Conservation (phyloP, 305 asterid genomes). For the Plantago coronopus region DNA sequence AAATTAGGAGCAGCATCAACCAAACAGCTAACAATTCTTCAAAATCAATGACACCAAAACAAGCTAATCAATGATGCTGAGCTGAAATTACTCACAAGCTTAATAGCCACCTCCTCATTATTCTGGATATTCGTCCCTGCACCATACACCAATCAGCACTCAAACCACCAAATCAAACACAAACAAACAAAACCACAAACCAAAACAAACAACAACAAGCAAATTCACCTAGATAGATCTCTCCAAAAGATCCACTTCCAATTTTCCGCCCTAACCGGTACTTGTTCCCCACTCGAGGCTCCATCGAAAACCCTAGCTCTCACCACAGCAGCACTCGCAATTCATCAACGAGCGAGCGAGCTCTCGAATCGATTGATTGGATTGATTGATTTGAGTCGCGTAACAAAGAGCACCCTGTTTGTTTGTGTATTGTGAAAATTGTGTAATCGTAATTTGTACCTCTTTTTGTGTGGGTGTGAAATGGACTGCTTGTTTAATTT, state of each 20-base stretch:
- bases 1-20: too few species aligned
- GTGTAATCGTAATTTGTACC: too few species aligned
- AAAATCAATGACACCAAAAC: neutral
- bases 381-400: too few species aligned
- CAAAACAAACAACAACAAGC: neutral
- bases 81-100: slow-evolving; percentile 54
- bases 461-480: neutral
- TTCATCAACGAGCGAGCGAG: slow-evolving; percentile 24
- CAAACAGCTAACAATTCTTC: neutral
- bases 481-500: neutral
- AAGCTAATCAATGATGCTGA: neutral
- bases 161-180: slow-evolving; percentile 15
- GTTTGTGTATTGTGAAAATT: too few species aligned
- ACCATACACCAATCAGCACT: slow-evolving; percentile 23
- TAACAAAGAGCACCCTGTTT: too few species aligned
- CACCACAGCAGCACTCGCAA: slow-evolving; percentile 23
- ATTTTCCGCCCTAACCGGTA: slow-evolving; percentile 81
- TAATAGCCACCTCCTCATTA: slow-evolving; percentile 76
- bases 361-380: too few species aligned
- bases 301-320: slow-evolving; percentile 39
- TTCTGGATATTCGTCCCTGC: slow-evolving; percentile 66
- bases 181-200: slow-evolving; percentile 10
- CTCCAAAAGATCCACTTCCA: slow-evolving; percentile 92
- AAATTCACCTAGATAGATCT: slow-evolving; percentile 64
- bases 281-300: slow-evolving; percentile 78